A percentile compares a stretch with the other conserved stretches of the same genome.
Conservation (phyloP, 2,329 filamentous ascomycete species). For the Colletotrichum sp. region DNA sequence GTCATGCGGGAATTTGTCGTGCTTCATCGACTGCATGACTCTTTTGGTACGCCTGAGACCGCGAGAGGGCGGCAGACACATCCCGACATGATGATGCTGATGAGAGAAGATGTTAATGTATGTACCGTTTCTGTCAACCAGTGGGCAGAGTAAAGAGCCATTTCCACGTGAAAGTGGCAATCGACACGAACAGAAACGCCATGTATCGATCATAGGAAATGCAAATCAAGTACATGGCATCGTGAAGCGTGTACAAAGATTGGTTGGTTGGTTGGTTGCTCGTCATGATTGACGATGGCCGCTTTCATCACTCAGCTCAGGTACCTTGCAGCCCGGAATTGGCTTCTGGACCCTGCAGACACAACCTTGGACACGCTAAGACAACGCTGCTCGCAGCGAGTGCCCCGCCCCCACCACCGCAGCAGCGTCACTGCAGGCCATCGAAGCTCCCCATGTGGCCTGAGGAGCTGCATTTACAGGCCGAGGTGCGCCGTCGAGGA, state of each 20-base stretch:
- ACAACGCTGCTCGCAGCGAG: neutral
- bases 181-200: neutral
- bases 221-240: neutral
- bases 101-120: neutral
- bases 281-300: neutral
- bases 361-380: neutral
- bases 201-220: neutral
- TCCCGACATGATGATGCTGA: neutral
- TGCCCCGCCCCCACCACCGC: neutral
- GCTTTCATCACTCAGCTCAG: neutral
- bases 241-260: neutral
- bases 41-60: neutral
- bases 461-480: conserved; percentile 8
- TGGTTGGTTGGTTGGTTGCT: neutral
- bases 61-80: neutral
- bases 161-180: neutral
- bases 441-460: conserved; percentile 18
- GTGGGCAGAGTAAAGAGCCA: neutral
- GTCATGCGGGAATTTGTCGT: neutral
- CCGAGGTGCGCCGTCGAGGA: neutral
- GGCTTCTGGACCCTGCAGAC: conserved; percentile 14
- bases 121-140: neutral
- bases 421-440: neutral
- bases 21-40: neutral
- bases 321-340: neutral